These are phyloP conservation scores for Glycyrrhiza uralensis DNA, from an alignment of 306 rosid species.

Conservation along the genomic window DNA sequence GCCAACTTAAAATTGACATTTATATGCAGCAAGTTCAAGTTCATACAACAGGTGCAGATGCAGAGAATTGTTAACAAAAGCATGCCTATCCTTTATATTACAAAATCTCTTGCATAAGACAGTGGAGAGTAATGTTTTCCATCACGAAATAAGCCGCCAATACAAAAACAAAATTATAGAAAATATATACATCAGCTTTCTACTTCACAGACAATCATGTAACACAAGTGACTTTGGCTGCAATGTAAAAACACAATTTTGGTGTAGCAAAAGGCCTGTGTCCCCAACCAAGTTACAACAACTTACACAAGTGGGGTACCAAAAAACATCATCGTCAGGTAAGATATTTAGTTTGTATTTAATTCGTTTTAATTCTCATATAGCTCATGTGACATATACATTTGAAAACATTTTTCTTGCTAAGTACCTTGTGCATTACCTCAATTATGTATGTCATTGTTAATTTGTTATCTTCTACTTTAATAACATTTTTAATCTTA, in stretches of 20 bases:
- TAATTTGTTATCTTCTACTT: background rate
- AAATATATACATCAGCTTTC: background rate
- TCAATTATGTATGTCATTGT: background rate
- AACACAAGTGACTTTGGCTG: background rate
- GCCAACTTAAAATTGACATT: constrained; percentile 40
- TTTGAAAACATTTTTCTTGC: background rate
- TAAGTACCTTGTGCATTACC: background rate
- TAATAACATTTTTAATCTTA: constrained; percentile 1
- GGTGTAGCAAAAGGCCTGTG: background rate
- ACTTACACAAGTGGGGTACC: background rate
- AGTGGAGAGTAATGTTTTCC: constrained; percentile 10
- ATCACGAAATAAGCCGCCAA: background rate
- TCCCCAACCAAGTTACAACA: background rate
- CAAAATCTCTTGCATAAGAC: constrained; percentile 11
- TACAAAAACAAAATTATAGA: background rate
- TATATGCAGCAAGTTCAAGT: background rate
- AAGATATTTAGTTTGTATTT: constrained; percentile 13
- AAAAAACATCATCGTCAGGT: constrained; percentile 4
- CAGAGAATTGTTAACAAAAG: constrained; percentile 24
- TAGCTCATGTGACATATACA: background rate
- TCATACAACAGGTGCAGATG: constrained; percentile 18
- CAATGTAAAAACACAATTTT: constrained; percentile 6
- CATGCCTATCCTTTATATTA: constrained; percentile 3
- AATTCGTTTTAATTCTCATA: background rate
- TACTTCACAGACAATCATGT: background rate